Conservation (phyloP, 352 stramenopile species). For the Pythium folliculosum region DNA sequence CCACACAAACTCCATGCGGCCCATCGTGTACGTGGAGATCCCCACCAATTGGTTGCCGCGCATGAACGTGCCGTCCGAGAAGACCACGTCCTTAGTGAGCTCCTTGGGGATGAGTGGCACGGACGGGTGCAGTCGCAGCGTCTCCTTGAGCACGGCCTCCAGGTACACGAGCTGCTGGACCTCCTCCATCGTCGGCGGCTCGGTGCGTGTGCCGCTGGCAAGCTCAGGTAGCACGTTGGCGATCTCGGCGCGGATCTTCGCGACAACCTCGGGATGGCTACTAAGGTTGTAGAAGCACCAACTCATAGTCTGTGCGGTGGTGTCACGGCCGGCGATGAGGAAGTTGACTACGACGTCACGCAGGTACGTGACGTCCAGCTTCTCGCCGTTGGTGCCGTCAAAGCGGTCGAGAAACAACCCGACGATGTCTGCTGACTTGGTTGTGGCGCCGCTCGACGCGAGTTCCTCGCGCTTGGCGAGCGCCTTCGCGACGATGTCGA, state of each 20-base stretch:
- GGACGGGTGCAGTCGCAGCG: conserved; percentile 40
- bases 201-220: not conserved
- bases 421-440: conserved; percentile 26
- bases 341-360: conserved; percentile 76
- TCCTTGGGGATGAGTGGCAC: conserved; percentile 42
- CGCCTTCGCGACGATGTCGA: conserved; percentile 45
- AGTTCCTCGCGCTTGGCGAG: conserved; percentile 21
- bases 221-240: not conserved
- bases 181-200: conserved; percentile 20
- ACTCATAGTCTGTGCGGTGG: conserved; percentile 60
- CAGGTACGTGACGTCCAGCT: conserved; percentile 43
- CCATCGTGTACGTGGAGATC: conserved; percentile 38
- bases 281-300: conserved; percentile 67
- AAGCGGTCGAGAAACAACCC: conserved; percentile 51
- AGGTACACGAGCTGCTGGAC: conserved; percentile 25
- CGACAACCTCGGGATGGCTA: not conserved
- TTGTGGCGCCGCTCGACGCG: not conserved
- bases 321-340: conserved; percentile 75
- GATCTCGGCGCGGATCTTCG: conserved; percentile 18
- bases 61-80: conserved; percentile 42
- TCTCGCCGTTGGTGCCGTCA: conserved; percentile 8
- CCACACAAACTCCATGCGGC: conserved; percentile 33
- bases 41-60: conserved; percentile 23
- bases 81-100: conserved; percentile 28
- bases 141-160: conserved; percentile 36